Evolutionary conservation across 176 grass and related monocot species (phyloP).

Genomic region (Melocanna baccifera): DNA sequence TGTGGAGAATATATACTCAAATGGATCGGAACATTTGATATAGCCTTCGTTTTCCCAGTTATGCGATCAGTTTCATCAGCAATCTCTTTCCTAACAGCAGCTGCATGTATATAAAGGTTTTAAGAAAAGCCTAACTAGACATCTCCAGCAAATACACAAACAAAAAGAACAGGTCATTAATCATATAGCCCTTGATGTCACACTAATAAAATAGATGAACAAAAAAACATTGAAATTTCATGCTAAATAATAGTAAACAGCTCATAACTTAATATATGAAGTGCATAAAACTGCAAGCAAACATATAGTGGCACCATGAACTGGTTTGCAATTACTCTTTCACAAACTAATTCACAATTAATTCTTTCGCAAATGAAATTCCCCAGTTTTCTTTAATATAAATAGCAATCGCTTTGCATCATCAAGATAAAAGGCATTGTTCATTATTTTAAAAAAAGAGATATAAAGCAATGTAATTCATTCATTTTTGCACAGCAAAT

Average conservation of each 20-base stretch:
- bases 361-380: not conserved
- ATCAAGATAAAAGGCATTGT: not conserved
- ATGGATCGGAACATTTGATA: conserved; percentile 98
- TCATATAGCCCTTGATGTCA: conserved; percentile 8
- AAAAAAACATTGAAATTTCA: not conserved
- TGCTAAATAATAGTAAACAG: not conserved
- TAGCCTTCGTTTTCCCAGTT: conserved; percentile 94
- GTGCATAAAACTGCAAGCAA: not conserved
- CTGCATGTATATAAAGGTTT: conserved; percentile 48
- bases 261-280: not conserved
- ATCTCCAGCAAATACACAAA: conserved; percentile 18
- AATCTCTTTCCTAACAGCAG: conserved; percentile 97
- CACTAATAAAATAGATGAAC: not conserved
- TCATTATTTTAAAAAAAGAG: not conserved
- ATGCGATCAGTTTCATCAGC: conserved; percentile 93
- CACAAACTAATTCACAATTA: not conserved
- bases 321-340: not conserved
- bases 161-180: not conserved
- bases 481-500: not conserved
- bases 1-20: conserved; percentile 98
- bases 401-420: not conserved
- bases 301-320: conserved; percentile 1
- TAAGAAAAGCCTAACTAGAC: conserved; percentile 9
- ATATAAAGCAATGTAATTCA: not conserved
- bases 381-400: not conserved